Conservation (phyloP, 2,329 filamentous ascomycete species). For the Apiospora sp. region DNA sequence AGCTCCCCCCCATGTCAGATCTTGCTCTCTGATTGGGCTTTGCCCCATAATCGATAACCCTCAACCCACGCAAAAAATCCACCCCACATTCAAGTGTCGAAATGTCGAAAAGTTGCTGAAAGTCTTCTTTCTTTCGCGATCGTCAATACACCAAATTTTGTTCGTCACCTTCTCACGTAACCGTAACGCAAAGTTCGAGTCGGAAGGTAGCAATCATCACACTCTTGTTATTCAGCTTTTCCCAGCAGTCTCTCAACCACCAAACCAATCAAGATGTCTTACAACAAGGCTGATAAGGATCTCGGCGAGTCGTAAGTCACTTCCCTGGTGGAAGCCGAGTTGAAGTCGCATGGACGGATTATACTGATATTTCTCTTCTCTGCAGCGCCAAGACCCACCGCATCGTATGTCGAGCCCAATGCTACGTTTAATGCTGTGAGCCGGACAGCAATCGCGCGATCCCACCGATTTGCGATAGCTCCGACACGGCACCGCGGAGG, state of each 20-base stretch:
- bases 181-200: conserved; percentile 79
- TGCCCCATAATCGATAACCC: conserved; percentile 17
- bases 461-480: neutral
- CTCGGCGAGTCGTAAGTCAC: conserved; percentile 72
- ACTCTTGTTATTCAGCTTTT: conserved; percentile 22
- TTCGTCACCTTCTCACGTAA: conserved; percentile 75
- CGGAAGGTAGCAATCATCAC: conserved; percentile 67
- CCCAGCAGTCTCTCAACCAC: conserved; percentile 16
- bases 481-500: neutral
- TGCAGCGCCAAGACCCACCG: conserved; percentile 46
- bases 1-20: conserved; percentile 4
- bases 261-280: conserved; percentile 74
- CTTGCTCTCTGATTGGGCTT: conserved; percentile 13
- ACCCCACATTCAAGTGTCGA: conserved; percentile 23
- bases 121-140: conserved; percentile 21
- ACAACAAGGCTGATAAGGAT: conserved; percentile 95
- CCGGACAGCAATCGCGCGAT: conserved; percentile 30
- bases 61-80: conserved; percentile 24
- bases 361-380: neutral
- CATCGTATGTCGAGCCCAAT: conserved; percentile 55
- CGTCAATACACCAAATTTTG: conserved; percentile 3
- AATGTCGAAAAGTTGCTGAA: conserved; percentile 21
- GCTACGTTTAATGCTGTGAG: too few relatives aligned
- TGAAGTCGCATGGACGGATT: neutral
- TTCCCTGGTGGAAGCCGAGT: neutral